Evolutionary conservation across 805 yeast genomes (phyloP).

Genomic region (Myxozyma monticola): DNA sequence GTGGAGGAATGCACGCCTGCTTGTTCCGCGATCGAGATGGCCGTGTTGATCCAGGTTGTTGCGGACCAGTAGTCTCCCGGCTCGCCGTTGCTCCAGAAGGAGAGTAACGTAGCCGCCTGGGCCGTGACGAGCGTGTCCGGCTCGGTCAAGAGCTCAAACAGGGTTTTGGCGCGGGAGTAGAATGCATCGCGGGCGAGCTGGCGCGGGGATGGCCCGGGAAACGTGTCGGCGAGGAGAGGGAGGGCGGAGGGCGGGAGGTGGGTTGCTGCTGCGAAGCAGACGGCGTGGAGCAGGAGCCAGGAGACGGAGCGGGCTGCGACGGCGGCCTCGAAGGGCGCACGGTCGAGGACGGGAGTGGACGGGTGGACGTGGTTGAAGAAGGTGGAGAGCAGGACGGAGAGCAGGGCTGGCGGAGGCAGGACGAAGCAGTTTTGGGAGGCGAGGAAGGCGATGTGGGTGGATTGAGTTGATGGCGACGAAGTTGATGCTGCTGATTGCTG

Average conservation of each 20-base stretch:
- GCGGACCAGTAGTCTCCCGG: conserved; percentile 2
- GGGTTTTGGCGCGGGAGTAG: conserved; percentile 3
- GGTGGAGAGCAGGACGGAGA: neutral
- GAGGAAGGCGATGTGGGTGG: neutral
- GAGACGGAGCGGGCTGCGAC: neutral
- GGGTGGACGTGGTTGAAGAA: conserved; percentile 18
- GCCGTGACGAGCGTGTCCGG: neutral
- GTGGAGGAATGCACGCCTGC: neutral
- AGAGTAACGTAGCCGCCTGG: neutral
- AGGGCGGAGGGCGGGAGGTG: neutral
- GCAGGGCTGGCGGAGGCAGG: neutral
- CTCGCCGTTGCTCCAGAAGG: neutral
- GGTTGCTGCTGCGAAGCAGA: conserved; percentile 9
- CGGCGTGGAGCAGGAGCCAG: conserved; percentile 2
- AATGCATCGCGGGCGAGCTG: neutral
- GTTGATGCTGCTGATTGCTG: conserved; percentile 42
- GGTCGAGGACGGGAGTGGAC: conserved; percentile 11
- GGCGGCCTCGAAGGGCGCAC: neutral
- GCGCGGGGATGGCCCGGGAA: neutral
- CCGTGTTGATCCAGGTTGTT: conserved; percentile 1
- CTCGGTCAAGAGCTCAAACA: neutral
- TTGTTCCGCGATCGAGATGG: conserved; percentile 1
- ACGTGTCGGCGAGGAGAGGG: neutral
- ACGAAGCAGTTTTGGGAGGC: neutral
- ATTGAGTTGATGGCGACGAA: conserved; percentile 47